Percentiles rank a stretch among this genome's conserved stretches.
Conservation (phyloP, 148 eudicot species). For the Persicaria tinctoria region DNA sequence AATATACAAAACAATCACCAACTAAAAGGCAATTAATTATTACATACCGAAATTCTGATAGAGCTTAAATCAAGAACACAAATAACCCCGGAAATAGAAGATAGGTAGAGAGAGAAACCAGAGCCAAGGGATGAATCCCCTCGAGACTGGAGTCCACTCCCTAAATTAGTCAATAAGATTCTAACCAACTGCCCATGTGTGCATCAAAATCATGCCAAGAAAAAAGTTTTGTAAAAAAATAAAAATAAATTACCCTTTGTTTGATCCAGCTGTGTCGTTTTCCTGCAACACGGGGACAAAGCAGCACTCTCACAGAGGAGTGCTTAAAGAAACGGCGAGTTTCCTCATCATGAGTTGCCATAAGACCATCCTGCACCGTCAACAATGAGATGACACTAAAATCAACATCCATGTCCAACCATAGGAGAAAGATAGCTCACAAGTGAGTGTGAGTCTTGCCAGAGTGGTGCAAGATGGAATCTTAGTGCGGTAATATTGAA, state of each 20-base stretch:
- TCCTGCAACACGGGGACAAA: conserved; percentile 70
- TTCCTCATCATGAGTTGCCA: conserved; percentile 69
- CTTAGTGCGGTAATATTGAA: not conserved
- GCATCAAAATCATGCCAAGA: no score
- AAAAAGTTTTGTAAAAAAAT: conserved; percentile 15
- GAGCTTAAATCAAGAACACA: not conserved
- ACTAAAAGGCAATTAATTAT: not conserved
- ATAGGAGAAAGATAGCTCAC: not conserved
- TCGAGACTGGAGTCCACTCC: no score
- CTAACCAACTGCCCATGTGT: no score
- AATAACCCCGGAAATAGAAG: no score
- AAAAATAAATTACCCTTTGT: conserved; percentile 40
- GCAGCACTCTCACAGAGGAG: conserved; percentile 72
- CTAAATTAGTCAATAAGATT: no score
- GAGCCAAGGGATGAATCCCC: no score
- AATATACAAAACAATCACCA: not conserved
- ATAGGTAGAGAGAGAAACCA: no score
- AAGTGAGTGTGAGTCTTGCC: not conserved
- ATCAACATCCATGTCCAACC: conserved; percentile 6
- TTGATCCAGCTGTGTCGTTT: conserved; percentile 74
- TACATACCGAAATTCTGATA: not conserved
- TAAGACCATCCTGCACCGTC: conserved; percentile 54
- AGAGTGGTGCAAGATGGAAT: not conserved
- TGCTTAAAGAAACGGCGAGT: conserved; percentile 72
- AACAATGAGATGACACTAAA: not conserved